These are phyloP conservation scores for Lycium ferocissimum DNA, from an alignment of 257 asterid genomes.

Conservation along the genomic window DNA sequence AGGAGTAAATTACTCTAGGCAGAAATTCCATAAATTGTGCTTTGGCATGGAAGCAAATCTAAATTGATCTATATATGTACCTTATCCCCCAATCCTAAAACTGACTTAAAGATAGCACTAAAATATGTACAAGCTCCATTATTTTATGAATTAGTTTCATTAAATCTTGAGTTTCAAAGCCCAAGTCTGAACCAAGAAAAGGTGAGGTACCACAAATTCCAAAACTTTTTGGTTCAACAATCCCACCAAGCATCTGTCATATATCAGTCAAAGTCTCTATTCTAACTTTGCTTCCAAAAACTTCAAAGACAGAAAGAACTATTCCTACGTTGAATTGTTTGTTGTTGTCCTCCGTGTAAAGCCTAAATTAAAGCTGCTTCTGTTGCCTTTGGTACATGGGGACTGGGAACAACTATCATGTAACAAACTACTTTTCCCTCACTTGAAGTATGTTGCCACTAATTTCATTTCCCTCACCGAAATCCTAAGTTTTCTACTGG, in stretches of 20 bases:
- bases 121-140: too few species aligned
- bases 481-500: neutral
- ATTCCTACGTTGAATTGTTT: neutral
- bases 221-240: neutral
- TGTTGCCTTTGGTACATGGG: neutral
- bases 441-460: neutral
- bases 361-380: neutral
- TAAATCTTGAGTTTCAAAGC: neutral
- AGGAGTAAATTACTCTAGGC: too few species aligned
- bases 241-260: neutral
- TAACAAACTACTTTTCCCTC: slow-evolving; percentile 19
- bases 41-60: too few species aligned
- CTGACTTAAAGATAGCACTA: too few species aligned
- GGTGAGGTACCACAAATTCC: neutral
- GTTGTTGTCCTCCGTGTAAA: slow-evolving; percentile 1
- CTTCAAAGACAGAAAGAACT: neutral
- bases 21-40: too few species aligned
- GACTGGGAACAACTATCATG: neutral
- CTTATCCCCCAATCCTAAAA: too few species aligned
- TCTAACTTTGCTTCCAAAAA: slow-evolving; percentile 12
- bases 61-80: too few species aligned
- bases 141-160: neutral
- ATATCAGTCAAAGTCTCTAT: slow-evolving; percentile 1
- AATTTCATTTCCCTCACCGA: neutral
- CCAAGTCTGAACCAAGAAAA: neutral